Evolutionary conservation across 2,329 filamentous ascomycete genomes (phyloP).

Genomic region (Pseudogymnoascus sp.): DNA sequence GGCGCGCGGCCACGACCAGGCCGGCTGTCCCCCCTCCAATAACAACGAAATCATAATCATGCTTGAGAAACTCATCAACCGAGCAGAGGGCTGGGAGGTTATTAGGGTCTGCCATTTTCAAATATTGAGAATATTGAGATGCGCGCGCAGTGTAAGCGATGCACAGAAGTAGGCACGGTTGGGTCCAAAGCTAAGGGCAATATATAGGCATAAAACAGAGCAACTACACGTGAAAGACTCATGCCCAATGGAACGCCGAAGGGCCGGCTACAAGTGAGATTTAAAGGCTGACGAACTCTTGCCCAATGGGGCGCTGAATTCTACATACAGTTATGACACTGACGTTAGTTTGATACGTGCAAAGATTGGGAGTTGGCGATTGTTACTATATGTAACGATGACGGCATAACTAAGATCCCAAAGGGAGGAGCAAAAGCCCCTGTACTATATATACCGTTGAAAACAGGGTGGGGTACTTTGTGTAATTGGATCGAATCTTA

Average conservation of each 20-base stretch:
- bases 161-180: background rate
- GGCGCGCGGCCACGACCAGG: conserved; percentile 33
- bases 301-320: background rate
- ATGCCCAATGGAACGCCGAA: too few species aligned
- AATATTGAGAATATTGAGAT: background rate
- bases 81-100: conserved; percentile 9
- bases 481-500: background rate
- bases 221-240: background rate
- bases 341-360: background rate
- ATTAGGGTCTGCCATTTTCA: background rate
- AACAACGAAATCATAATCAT: conserved; percentile 33
- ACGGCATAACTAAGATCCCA: background rate
- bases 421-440: background rate
- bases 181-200: background rate
- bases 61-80: conserved; percentile 10
- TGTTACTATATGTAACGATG: background rate
- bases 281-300: background rate
- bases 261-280: background rate
- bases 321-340: background rate
- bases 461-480: background rate
- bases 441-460: background rate
- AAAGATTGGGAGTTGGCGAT: background rate
- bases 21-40: conserved; percentile 38
- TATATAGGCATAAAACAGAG: background rate
- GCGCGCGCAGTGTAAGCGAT: background rate